Evolutionary conservation across 2,329 filamentous ascomycete genomes (phyloP).

Genomic region (Moelleriella libera): DNA sequence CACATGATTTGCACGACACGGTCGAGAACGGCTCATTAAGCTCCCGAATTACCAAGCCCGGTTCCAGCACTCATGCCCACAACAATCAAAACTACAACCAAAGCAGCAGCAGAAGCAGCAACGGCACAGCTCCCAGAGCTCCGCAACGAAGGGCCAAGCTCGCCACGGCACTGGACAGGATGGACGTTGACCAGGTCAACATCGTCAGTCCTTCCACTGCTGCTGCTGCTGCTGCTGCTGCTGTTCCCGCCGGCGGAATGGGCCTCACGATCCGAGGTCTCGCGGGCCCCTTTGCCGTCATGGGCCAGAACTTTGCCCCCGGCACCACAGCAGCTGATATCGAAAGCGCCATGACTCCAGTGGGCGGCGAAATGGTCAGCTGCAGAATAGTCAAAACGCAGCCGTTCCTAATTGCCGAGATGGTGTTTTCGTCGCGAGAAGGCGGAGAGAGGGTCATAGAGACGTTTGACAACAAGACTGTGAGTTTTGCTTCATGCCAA

Average conservation of each 20-base stretch:
- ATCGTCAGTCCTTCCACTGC: conserved; percentile 7
- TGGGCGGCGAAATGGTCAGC: conserved; percentile 54
- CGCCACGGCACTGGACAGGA: conserved; percentile 28
- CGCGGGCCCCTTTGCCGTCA: conserved; percentile 55
- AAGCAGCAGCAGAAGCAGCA: conserved; percentile 5
- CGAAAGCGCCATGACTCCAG: conserved; percentile 63
- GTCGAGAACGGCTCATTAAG: conserved; percentile 14
- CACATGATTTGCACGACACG: conserved; percentile 50
- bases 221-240: conserved; percentile 2
- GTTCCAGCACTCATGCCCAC: conserved; percentile 12
- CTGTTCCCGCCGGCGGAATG: conserved; percentile 7
- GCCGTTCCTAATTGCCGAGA: conserved; percentile 65
- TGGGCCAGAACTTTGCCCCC: conserved; percentile 70
- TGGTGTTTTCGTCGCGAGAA: conserved; percentile 57
- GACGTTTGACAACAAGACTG: conserved; percentile 67
- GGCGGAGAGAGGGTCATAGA: conserved; percentile 62
- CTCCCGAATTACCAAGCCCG: no score
- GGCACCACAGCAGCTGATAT: conserved; percentile 75
- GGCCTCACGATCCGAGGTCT: conserved; percentile 62
- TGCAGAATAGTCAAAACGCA: conserved; percentile 54
- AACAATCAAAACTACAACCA: no score
- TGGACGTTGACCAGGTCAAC: conserved; percentile 25
- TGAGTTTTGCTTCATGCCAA: conserved; percentile 16
- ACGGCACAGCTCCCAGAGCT: conserved; percentile 8
- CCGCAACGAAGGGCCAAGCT: conserved; percentile 21